Evolutionary conservation across 495 filamentous ascomycete species (phyloP), one percentile per base, ranked within the genome.

Genomic region (Aspergillus homomorphus): DNA sequence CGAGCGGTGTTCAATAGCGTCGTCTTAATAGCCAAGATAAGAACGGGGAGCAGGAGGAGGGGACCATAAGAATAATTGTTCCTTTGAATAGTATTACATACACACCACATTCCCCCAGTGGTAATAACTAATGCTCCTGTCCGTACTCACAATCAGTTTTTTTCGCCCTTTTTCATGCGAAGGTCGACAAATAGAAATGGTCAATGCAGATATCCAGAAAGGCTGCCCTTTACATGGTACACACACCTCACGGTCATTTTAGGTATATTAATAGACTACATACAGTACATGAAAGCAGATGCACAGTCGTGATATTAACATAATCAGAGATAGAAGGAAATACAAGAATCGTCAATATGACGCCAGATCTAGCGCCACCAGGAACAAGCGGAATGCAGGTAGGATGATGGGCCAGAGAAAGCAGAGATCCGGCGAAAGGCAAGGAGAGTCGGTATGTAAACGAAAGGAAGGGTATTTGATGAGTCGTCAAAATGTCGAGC

Each of bases 401-500:
- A 41, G 28, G 48, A 30, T 38, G 30, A 19, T n/a, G 38, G 51
- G 51, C 33, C n/a, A 54, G 22, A 19, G 12, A 51, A 30, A 18
- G 24, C 48, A 28, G 26, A 64, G 41, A 54, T 46, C 54, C 57
- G 57, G 43, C 51, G 45, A 22, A 56, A 58, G 42, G 28, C 59
- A 58, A 59, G 30, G 18, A 55, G 66, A 38, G 33, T 38, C 33
- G 10, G 12, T 7, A 38, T 38, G 33, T 9, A 38, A 38, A 38
- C 15, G 33, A 60, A 43, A 53, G 49, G 61, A 67, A 64, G 62
- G 62, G 61, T 55, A 63, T 57, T 58, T 45, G 57, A 66, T 64
- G 57, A 63, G 55, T 72, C 65, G 58, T 68, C 44, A 69, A 50
- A 59, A 63, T 61, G 59, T 53, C 57, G 51, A 58, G 57, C 54